Percentiles rank a stretch among this genome's conserved stretches.
Evolutionary conservation across 2,329 filamentous ascomycete species (phyloP).

Genomic region (Nigrospora sphaerica): DNA sequence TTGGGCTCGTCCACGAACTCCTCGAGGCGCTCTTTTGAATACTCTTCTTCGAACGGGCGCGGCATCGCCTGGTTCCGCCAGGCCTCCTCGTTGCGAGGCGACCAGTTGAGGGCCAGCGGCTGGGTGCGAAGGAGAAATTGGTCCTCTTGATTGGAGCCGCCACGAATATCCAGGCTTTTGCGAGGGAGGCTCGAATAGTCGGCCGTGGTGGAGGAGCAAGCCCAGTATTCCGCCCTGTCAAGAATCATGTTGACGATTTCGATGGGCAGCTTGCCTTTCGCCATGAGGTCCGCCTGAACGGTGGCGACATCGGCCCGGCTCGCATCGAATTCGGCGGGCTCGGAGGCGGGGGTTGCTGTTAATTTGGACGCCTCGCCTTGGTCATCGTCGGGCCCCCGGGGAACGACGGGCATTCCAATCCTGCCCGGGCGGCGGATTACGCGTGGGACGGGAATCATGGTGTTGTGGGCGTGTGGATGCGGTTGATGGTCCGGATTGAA

Average conservation of each 20-base stretch:
- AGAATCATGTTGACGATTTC: conserved; percentile 51
- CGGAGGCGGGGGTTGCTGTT: conserved; percentile 2
- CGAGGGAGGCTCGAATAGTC: conserved; percentile 13
- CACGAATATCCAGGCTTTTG: conserved; percentile 7
- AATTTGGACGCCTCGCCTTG: background rate
- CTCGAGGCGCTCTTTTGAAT: conserved; percentile 22
- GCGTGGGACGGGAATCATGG: conserved; percentile 4
- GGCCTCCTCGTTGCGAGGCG: conserved; percentile 14
- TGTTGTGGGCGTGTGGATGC: background rate
- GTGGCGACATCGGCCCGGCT: conserved; percentile 36
- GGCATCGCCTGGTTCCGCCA: conserved; percentile 9
- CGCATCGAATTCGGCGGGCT: conserved; percentile 8
- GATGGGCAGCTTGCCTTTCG: conserved; percentile 36
- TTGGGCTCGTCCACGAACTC: conserved; percentile 30
- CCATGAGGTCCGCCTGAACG: conserved; percentile 39
- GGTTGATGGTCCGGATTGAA: too few species aligned
- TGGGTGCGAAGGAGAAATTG: conserved; percentile 32
- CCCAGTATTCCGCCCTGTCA: conserved; percentile 58
- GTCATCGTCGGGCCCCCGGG: background rate
- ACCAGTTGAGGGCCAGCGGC: conserved; percentile 30
- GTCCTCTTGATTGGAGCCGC: conserved; percentile 21
- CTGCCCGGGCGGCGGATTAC: conserved; percentile 14
- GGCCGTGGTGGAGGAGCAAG: conserved; percentile 32
- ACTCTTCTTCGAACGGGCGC: conserved; percentile 18
- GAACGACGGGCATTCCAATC: conserved; percentile 5